Base-by-base conservation (phyloP, 2,329 filamentous ascomycete genomes). In the Hypoxylon sp. region DNA sequence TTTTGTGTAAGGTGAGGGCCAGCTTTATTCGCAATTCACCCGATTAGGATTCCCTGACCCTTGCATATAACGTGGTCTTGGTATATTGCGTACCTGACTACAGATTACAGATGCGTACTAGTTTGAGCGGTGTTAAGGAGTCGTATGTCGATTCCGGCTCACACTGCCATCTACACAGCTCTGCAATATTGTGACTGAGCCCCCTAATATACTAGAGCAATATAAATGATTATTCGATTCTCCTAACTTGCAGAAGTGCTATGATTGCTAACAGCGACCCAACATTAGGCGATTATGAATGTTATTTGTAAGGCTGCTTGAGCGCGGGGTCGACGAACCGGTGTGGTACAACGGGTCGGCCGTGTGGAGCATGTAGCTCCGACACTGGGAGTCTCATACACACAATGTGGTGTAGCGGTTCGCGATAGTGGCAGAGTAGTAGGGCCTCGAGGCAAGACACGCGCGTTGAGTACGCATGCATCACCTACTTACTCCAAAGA, bases 301-400 rank as follows among this genome's bases (percentile, higher is more conserved):
- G n/a, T 54, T 54, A n/a, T 59, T 48, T 54, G 20, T 50, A 63
- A 61, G 55, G 61, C 40, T 63, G 20, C 8, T 31, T 7, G 25
- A 53, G 49, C 54, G 58, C 61, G 64, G 58, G 64, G 61, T 63
- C 57, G 30, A 50, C 48, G 35, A 33, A 54, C 50, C 37, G 25
- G 51, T 31, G 33, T 57, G 46, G 59, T 59, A 35, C 10, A 13
- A 35, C 61, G 64, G 54, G 22, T 58, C 68, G 57, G 35, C 30
- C 49, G 11, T 59, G 54, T 71, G 65, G 68, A 71, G 57, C 48
- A 25, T 58, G 59, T 64, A 33, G 68, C 37, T 68, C 68, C 64
- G 68, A 70, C 27, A 30, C 40, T 33, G 42, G 37, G 40, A 57
- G 51, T 63, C 46, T 53, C 40, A 54, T 42, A 58, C 40, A 54